Evolutionary conservation across 2,329 filamentous ascomycete species (phyloP).

Genomic region (Orbilia brochopaga): DNA sequence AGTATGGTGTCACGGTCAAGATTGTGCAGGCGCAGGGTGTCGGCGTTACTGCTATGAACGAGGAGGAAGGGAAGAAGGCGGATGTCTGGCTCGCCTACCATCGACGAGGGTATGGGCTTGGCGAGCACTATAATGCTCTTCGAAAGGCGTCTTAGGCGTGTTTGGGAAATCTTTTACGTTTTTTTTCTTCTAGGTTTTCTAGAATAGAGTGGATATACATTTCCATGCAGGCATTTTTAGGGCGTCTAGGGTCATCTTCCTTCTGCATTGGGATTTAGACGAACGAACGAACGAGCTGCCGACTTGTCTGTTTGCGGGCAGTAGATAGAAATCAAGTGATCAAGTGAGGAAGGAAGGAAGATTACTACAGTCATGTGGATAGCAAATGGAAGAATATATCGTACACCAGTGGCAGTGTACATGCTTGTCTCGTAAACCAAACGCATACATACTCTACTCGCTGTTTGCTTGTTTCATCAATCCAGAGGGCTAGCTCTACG

Average conservation of each 20-base stretch:
- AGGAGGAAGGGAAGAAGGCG: conserved; percentile 58
- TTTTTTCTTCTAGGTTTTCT: no score
- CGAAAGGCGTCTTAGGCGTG: conserved; percentile 56
- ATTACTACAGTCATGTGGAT: no score
- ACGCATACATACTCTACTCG: no score
- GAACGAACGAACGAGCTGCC: background rate
- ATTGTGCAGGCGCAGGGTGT: conserved; percentile 84
- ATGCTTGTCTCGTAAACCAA: no score
- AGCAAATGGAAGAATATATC: no score
- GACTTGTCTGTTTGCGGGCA: background rate
- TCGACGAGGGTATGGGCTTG: conserved; percentile 87
- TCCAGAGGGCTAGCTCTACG: background rate
- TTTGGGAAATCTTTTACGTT: no score
- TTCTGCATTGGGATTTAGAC: background rate
- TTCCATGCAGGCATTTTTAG: background rate
- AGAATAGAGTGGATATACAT: background rate
- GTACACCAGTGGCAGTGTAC: no score
- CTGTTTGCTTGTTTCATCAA: background rate
- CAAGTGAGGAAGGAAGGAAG: no score
- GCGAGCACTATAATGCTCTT: conserved; percentile 96
- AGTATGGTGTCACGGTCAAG: conserved; percentile 79
- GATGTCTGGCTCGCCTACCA: conserved; percentile 92
- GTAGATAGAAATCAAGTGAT: background rate
- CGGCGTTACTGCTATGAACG: conserved; percentile 71
- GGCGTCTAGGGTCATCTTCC: background rate